Evolutionary conservation across 148 eudicot species (phyloP), one percentile per base, ranked within the genome.

Genomic region (Rhododendron mucronatum): DNA sequence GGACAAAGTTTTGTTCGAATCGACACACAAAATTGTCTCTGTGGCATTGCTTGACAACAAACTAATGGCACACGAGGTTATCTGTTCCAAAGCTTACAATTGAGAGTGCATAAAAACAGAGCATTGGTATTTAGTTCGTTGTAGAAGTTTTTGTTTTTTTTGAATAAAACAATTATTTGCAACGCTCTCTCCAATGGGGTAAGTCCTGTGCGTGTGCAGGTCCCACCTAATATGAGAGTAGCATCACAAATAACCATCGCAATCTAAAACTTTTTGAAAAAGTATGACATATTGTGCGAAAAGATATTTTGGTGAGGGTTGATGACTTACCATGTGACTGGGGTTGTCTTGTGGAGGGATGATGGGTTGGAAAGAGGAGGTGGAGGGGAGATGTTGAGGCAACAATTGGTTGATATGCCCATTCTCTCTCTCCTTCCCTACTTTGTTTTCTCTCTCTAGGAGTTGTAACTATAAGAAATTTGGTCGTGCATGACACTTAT

Each of bases 301-400:
- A 65, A 65, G 3, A 21, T n/a, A 59, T 20, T 23, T 65, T 8
- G 2, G 30, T 0, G 61, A 55, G 21, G 61, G 3, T 53, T 2
- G 59, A 12, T 3, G 16, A 86, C 87, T 55, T 90, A 93, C 96
- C 95, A 88, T 65, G 90, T 12, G 23, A 59, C 15, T 37, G 75
- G 80, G 75, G 75, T n/a, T 23, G 86, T 47, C 33, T 44, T 74
- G 50, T 65, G 78, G 74, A 79, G 81, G 44, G 95, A 71, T 57
- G 90, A 45, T 7, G 89, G 80, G 50, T 41, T 69, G 53, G 86
- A 76, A 84, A 84, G 59, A 39, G 84, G 80, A 50, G 90, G 4
- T 37, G 92, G 91, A 50, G 92, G 91, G 28, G 88, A 86, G 7
- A 61, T 61, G 82, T 89, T 93, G 80, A 91, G 88, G 90, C 88